These are phyloP conservation scores for Cyclotella kingstonii DNA, from an alignment of 108 stramenopile species.

Conservation along the genomic window DNA sequence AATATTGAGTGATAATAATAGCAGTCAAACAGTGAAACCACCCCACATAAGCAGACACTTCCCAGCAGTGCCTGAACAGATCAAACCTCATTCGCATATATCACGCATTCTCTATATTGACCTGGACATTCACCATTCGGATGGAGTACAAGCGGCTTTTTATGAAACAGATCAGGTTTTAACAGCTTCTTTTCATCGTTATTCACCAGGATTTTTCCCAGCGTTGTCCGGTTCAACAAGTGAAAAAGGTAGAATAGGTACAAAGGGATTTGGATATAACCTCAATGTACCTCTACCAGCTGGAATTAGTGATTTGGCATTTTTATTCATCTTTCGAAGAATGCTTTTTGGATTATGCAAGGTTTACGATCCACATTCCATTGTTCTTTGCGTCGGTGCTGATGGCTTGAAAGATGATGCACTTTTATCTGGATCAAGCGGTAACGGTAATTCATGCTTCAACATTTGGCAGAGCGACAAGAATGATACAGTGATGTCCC, in stretches of 20 bases:
- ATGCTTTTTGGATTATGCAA: constrained; percentile 23
- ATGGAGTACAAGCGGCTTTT: constrained; percentile 74
- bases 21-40: not conserved
- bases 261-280: constrained; percentile 43
- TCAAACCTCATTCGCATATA: constrained; percentile 25
- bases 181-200: constrained; percentile 54
- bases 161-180: constrained; percentile 46
- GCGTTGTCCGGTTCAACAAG: constrained; percentile 23
- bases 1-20: not conserved
- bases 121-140: constrained; percentile 83
- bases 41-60: not conserved
- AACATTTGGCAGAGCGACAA: too few relatives aligned
- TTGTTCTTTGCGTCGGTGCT: constrained; percentile 53
- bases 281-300: constrained; percentile 49
- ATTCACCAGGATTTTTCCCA: constrained; percentile 47
- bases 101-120: constrained; percentile 79
- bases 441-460: constrained; percentile 11
- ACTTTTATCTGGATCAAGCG: constrained; percentile 23
- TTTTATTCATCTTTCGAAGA: constrained; percentile 30
- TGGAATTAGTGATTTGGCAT: constrained; percentile 29
- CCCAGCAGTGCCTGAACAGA: too few relatives aligned
- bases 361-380: constrained; percentile 35
- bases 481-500: too few relatives aligned
- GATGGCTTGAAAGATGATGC: constrained; percentile 53
- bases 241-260: constrained; percentile 41